Conservation (phyloP, 108 stramenopile species). For the Thalassiosira profunda region DNA sequence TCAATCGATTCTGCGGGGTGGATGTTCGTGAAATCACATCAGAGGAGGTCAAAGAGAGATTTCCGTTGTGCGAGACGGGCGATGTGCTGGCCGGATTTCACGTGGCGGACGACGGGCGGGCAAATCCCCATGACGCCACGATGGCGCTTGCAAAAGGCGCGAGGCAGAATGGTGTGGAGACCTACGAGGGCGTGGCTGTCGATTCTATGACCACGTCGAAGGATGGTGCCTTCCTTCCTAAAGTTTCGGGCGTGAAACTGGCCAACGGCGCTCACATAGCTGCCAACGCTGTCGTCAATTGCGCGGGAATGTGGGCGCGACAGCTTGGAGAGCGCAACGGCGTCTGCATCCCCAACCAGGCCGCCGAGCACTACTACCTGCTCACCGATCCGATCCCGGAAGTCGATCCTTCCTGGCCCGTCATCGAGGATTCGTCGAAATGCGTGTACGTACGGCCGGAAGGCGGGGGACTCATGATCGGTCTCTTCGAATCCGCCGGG, state of each 20-base stretch:
- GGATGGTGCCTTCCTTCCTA: not conserved
- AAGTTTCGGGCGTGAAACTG: constrained; percentile 51
- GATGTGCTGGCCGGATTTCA: constrained; percentile 77
- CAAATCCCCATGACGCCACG: constrained; percentile 81
- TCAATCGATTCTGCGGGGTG: constrained; percentile 76
- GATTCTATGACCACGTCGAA: constrained; percentile 19
- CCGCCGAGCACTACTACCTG: constrained; percentile 89
- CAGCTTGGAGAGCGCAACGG: constrained; percentile 60
- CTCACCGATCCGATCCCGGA: constrained; percentile 71
- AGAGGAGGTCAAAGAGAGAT: constrained; percentile 49
- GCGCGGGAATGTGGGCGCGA: constrained; percentile 87
- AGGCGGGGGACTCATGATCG: constrained; percentile 78
- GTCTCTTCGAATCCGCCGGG: constrained; percentile 74
- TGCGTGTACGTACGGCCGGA: constrained; percentile 85
- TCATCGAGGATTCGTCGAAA: constrained; percentile 70
- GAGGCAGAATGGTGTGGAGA: constrained; percentile 46
- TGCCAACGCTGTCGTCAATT: constrained; percentile 72
- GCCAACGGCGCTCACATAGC: constrained; percentile 36
- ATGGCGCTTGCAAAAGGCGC: constrained; percentile 68
- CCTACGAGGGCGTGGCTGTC: constrained; percentile 46
- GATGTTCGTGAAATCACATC: constrained; percentile 70
- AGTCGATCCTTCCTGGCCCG: constrained; percentile 82
- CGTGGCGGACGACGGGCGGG: constrained; percentile 74
- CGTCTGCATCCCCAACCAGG: constrained; percentile 74
- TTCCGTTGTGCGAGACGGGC: constrained; percentile 54